These are phyloP conservation scores for Laguncularia racemosa DNA, from an alignment of 345 rosid species.

Conservation along the genomic window DNA sequence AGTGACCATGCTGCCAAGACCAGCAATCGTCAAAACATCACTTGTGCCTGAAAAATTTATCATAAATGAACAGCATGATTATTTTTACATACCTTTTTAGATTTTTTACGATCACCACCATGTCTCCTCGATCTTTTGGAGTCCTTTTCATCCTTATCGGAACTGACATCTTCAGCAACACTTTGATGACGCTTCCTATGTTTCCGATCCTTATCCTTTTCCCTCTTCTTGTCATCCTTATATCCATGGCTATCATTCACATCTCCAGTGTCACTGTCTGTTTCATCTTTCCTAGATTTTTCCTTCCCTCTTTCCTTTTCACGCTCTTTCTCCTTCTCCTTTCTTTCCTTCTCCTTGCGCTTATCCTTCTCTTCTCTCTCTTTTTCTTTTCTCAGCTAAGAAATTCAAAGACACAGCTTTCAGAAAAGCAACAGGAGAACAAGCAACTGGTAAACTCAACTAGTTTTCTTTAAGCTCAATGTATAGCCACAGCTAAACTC, in stretches of 20 bases:
- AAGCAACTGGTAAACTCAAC: no score
- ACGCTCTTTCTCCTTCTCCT: constrained; percentile 72
- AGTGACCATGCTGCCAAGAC: constrained; percentile 56
- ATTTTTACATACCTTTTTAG: constrained; percentile 57
- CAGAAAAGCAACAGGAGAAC: background rate
- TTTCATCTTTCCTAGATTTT: constrained; percentile 61
- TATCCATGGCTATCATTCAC: constrained; percentile 45
- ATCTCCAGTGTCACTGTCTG: constrained; percentile 74
- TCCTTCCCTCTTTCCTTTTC: constrained; percentile 82
- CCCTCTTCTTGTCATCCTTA: constrained; percentile 77
- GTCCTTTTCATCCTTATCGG: constrained; percentile 86
- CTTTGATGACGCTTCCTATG: constrained; percentile 72
- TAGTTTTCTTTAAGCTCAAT: no score
- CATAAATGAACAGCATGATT: background rate
- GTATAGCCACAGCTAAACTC: no score
- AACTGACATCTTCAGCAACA: constrained; percentile 60
- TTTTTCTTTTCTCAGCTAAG: constrained; percentile 72
- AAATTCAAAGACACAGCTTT: background rate
- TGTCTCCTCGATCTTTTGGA: constrained; percentile 73
- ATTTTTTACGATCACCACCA: constrained; percentile 75
- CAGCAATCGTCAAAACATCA: background rate
- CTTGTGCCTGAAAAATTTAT: constrained; percentile 2
- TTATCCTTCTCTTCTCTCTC: constrained; percentile 57
- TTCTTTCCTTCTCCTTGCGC: constrained; percentile 57
- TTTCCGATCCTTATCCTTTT: constrained; percentile 76